A percentile compares a stretch with the other conserved stretches of the same genome.
Conservation (phyloP, 192 early-diverging fungal genomes). For the Geosiphon pyriformis region DNA sequence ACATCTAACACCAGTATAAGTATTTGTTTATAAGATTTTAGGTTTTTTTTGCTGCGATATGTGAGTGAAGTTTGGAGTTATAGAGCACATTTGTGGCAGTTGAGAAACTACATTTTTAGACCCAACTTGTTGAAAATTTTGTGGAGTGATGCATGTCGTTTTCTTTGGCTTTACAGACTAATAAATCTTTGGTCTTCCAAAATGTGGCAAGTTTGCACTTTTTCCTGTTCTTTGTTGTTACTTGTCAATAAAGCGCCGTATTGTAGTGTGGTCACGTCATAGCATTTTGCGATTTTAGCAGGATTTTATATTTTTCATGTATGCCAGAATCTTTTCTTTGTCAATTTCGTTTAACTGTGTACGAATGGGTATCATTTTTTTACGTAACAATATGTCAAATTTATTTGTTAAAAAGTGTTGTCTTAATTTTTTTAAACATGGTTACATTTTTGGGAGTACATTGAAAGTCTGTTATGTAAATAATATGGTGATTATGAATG, state of each 20-base stretch:
- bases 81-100: not conserved
- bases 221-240: not conserved
- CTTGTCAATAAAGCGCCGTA: not conserved
- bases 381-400: too few relatives aligned
- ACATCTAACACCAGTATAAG: not conserved
- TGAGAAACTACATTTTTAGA: not conserved
- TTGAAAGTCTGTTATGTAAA: too few relatives aligned
- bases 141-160: not conserved
- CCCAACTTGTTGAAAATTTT: not conserved
- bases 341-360: too few relatives aligned
- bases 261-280: not conserved
- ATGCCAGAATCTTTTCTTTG: too few relatives aligned
- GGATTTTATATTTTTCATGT: too few relatives aligned
- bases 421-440: too few relatives aligned
- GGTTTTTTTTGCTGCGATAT: not conserved
- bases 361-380: too few relatives aligned
- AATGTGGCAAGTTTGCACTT: not conserved
- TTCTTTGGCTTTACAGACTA: not conserved
- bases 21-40: not conserved
- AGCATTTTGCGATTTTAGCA: not conserved
- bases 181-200: not conserved
- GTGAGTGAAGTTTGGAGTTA: not conserved
- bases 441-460: too few relatives aligned
- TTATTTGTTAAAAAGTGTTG: too few relatives aligned
- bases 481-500: too few relatives aligned